A percentile compares a stretch with the other conserved stretches of the same genome.
Conservation (phyloP, 108 stramenopile species). For the Nitzschia putrida region DNA sequence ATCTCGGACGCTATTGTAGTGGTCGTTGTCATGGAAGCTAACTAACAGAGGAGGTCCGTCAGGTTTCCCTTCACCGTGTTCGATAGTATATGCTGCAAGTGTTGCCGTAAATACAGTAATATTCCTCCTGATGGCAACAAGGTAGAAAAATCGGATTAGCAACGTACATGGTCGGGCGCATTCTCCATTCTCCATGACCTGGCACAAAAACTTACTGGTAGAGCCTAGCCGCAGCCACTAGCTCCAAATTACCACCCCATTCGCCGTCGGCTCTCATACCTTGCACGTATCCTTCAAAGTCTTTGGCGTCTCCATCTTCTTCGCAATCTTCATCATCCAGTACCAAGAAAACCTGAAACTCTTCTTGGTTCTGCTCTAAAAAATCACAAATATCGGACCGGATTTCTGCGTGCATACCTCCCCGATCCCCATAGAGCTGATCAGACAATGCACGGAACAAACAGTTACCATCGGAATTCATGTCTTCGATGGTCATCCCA, state of each 20-base stretch:
- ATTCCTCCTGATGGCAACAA: conserved; percentile 36
- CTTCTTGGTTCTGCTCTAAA: conserved; percentile 59
- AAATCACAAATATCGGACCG: conserved; percentile 71
- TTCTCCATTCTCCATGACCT: too few species aligned
- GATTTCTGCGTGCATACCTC: conserved; percentile 51
- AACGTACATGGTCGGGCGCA: neutral
- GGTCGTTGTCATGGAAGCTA: conserved; percentile 83
- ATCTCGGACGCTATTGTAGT: conserved; percentile 79
- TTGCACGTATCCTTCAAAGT: conserved; percentile 66
- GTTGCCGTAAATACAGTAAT: conserved; percentile 67
- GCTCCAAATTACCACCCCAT: conserved; percentile 83
- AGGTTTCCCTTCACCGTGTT: conserved; percentile 40
- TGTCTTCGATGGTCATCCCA: conserved; percentile 53
- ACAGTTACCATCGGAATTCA: conserved; percentile 81
- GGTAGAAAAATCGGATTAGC: neutral
- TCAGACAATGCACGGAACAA: conserved; percentile 84
- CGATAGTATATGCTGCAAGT: conserved; percentile 66
- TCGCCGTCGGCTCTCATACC: conserved; percentile 73
- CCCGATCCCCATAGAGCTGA: conserved; percentile 69
- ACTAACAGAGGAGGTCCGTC: conserved; percentile 55
- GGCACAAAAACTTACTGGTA: conserved; percentile 49
- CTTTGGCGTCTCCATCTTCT: conserved; percentile 61
- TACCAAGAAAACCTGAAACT: conserved; percentile 70
- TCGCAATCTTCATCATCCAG: conserved; percentile 61
- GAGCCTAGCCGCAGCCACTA: conserved; percentile 73